Percentiles rank a stretch among this genome's conserved stretches.
These are phyloP conservation scores for Astragalus glycyphyllos DNA, from an alignment of 306 rosid genomes.

Conservation along the genomic window DNA sequence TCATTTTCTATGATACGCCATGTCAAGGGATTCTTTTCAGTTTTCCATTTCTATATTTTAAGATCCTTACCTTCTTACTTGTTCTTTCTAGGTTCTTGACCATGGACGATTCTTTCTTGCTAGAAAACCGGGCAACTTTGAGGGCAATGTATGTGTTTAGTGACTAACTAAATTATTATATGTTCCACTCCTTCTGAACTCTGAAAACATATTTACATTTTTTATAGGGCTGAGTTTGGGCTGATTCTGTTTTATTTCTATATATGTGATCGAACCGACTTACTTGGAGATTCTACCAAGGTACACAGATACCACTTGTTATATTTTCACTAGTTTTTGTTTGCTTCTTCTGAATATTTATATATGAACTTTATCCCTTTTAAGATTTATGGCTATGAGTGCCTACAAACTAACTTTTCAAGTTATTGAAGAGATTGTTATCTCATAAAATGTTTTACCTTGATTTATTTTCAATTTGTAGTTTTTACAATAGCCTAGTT, in stretches of 20 bases:
- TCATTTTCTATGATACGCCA: slow-evolving; percentile 43
- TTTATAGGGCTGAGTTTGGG: slow-evolving; percentile 85
- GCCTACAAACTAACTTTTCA: slow-evolving; percentile 3
- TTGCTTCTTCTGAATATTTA: slow-evolving; percentile 23
- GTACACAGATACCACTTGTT: slow-evolving; percentile 49
- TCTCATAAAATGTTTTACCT: slow-evolving; percentile 17
- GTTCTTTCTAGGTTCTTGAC: slow-evolving; percentile 77
- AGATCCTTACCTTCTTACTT: slow-evolving; percentile 44
- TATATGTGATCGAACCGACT: slow-evolving; percentile 83
- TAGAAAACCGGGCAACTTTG: slow-evolving; percentile 81
- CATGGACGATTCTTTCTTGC: slow-evolving; percentile 87
- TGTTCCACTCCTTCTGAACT: slow-evolving; percentile 30
- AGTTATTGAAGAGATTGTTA: slow-evolving; percentile 28
- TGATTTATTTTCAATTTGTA: slow-evolving; percentile 25
- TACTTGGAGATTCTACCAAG: slow-evolving; percentile 84
- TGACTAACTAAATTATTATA: slow-evolving; percentile 32
- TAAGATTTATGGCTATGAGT: slow-evolving; percentile 29
- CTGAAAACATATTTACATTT: slow-evolving; percentile 35
- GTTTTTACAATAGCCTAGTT: slow-evolving; percentile 24
- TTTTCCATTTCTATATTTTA: slow-evolving; percentile 27
- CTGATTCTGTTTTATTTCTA: slow-evolving; percentile 83
- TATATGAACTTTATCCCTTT: slow-evolving; percentile 25
- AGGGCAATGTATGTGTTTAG: slow-evolving; percentile 85
- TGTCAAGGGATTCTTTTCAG: slow-evolving; percentile 35
- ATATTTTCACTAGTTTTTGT: slow-evolving; percentile 28